phyloP scores from a whole-genome alignment of 768 basidiomycete species.

The Lentinula edodes region DNA sequence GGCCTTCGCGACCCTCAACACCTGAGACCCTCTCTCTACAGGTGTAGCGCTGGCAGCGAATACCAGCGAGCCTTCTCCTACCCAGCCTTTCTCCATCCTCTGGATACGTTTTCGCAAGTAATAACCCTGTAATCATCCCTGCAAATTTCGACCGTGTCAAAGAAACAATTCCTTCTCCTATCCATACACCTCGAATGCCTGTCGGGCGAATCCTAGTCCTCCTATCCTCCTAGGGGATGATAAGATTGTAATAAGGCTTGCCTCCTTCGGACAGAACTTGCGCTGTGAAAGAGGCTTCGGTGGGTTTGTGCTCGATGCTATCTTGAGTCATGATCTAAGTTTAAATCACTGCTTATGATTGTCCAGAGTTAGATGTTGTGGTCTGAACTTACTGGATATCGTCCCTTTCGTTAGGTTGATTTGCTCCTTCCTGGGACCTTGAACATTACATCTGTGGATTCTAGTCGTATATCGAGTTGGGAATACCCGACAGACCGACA shows the following conservation, averaged over 20 bases:
- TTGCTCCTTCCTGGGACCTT: conserved; percentile 29
- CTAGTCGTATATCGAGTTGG: conserved; percentile 10
- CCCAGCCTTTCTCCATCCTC: background rate
- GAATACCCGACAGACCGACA: too few species aligned
- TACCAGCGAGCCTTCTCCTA: conserved; percentile 13
- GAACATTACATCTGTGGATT: conserved; percentile 28
- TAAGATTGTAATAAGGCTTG: conserved; percentile 19
- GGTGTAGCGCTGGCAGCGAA: conserved; percentile 18
- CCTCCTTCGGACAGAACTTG: conserved; percentile 14
- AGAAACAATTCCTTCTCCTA: conserved; percentile 16
- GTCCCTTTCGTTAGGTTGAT: conserved; percentile 31
- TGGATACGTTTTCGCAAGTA: conserved; percentile 11
- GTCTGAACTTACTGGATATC: conserved; percentile 21
- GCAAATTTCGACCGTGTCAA: conserved; percentile 17
- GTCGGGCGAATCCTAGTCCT: conserved; percentile 18
- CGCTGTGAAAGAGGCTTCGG: too few species aligned
- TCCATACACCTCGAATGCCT: conserved; percentile 16
- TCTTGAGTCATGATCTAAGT: too few species aligned
- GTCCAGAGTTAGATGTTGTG: conserved; percentile 16
- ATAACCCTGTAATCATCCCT: conserved; percentile 19
- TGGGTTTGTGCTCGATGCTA: too few species aligned
- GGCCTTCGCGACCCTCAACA: conserved; percentile 14
- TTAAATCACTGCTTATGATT: too few species aligned
- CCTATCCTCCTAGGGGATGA: conserved; percentile 19
- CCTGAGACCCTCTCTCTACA: conserved; percentile 14